Conservation (phyloP, 495 filamentous ascomycete species). For the Amniculicola lignicola region DNA sequence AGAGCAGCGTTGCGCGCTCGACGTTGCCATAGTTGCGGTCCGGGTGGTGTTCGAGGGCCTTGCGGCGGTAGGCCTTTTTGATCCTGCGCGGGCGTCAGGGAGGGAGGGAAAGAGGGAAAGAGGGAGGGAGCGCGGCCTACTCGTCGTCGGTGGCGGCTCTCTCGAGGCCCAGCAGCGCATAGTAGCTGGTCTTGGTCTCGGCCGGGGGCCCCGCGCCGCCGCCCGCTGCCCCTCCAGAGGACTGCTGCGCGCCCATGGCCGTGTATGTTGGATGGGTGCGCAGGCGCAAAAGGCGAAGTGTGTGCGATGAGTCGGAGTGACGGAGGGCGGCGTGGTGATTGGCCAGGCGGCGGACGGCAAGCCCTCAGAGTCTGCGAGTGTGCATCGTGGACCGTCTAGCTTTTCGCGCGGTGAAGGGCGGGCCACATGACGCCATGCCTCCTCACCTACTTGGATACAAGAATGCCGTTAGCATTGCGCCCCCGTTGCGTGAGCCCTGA, state of each 20-base stretch:
- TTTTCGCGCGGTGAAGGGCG: no score
- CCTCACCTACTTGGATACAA: no score
- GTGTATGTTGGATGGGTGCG: neutral
- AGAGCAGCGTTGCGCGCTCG: slow-evolving; percentile 75
- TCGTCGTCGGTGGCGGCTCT: slow-evolving; percentile 75
- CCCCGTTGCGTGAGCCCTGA: no score
- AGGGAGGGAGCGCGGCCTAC: slow-evolving; percentile 49
- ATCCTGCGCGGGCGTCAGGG: slow-evolving; percentile 55
- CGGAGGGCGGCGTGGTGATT: no score
- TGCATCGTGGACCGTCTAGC: no score
- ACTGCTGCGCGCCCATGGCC: slow-evolving; percentile 82
- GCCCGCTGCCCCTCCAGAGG: slow-evolving; percentile 45
- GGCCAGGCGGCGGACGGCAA: no score
- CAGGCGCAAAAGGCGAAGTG: no score
- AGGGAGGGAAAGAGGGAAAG: neutral
- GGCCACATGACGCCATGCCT: no score
- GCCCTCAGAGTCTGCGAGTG: no score
- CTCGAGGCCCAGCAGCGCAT: slow-evolving; percentile 77
- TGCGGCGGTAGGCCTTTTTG: slow-evolving; percentile 86
- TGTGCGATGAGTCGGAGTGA: no score
- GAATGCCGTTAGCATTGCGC: no score
- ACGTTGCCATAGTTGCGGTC: slow-evolving; percentile 89
- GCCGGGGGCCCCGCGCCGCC: slow-evolving; percentile 21
- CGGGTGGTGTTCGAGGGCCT: slow-evolving; percentile 89
- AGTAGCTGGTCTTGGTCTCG: slow-evolving; percentile 76